Percentiles rank a stretch among this genome's conserved stretches.
Conservation (phyloP, 306 rosid genomes). For the Vigna unguiculata region DNA sequence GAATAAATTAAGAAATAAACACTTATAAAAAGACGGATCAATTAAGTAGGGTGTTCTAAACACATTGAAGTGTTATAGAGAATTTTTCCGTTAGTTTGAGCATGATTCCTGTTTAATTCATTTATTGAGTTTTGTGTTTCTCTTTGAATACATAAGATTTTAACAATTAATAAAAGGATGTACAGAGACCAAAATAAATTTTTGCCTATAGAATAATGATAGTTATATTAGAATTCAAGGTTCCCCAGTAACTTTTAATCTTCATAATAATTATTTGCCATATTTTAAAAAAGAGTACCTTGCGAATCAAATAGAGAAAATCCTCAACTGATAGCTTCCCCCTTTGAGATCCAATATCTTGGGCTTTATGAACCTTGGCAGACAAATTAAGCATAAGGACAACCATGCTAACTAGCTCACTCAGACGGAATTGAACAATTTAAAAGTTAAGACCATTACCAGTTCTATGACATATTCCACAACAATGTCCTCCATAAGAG, state of each 20-base stretch:
- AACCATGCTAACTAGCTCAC: slow-evolving; percentile 37
- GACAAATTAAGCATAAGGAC: slow-evolving; percentile 4
- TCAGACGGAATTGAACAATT: neutral
- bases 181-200: neutral
- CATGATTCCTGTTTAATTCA: slow-evolving; percentile 10
- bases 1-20: slow-evolving; percentile 2
- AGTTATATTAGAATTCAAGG: neutral
- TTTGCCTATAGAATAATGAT: slow-evolving; percentile 10
- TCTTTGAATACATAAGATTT: neutral
- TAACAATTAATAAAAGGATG: neutral
- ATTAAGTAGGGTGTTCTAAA: neutral
- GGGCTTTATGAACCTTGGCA: slow-evolving; percentile 88
- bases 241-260: slow-evolving; percentile 12
- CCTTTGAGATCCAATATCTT: slow-evolving; percentile 88
- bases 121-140: slow-evolving; percentile 21
- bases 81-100: neutral
- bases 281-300: slow-evolving; percentile 54
- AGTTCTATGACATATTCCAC: slow-evolving; percentile 88
- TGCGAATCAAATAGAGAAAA: slow-evolving; percentile 87
- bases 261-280: slow-evolving; percentile 1
- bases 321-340: slow-evolving; percentile 93
- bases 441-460: slow-evolving; percentile 51
- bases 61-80: neutral
- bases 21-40: slow-evolving; percentile 30
- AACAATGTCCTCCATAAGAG: slow-evolving; percentile 92